Base-by-base conservation (phyloP, 2,329 filamentous ascomycete genomes). In the Aspergillus sp. region DNA sequence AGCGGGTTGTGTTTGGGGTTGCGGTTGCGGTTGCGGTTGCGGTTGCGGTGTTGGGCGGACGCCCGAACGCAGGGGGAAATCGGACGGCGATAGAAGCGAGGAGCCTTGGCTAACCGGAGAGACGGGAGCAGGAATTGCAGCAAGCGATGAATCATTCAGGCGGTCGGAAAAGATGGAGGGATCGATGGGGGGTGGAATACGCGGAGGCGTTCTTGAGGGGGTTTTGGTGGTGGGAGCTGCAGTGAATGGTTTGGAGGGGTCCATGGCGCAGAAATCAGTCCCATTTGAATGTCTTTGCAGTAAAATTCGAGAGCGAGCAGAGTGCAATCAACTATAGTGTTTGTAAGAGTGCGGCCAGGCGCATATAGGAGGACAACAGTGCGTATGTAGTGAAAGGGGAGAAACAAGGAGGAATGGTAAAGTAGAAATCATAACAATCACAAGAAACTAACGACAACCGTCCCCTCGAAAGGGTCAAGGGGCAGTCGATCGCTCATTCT, bases 61-160 rank as follows among this genome's bases (percentile, higher is more conserved):
- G 53, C 43, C 45, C 24, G 63, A 55, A 61, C 64, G 64, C 60
- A 66, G 59, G 39, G 63, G 47, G 36, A 49, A 61, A 57, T 68
- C 60, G 32, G 59, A 56, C 15, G 68, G 66, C 53, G 67, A 68
- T 48, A 70, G 58, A 15, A 67, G 60, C 53, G 69, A 62, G 36
- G 62, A 61, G 38, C 64, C 62, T 9, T 60, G 42, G 5, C 48
- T 53, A 5, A 64, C 64, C 1, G 71, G 64, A 42, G 70, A 71
- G 3, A 57, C 30, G 11, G 72, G 68, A 11, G 68, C 54, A 49
- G 67, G 65, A 24, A 53, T 69, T 22, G 62, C 64, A 12, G 56
- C 52, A 8, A 72, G 58, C n/a, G 69, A 65, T 17, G 69, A 55
- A 59, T 67, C 62, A 58, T 67, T 66, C 49, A 73, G 62, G 59